Evolutionary conservation across 2,329 filamentous ascomycete species (phyloP), one percentile per base, ranked within the genome.

Genomic region (Cytospora paraplurivora): DNA sequence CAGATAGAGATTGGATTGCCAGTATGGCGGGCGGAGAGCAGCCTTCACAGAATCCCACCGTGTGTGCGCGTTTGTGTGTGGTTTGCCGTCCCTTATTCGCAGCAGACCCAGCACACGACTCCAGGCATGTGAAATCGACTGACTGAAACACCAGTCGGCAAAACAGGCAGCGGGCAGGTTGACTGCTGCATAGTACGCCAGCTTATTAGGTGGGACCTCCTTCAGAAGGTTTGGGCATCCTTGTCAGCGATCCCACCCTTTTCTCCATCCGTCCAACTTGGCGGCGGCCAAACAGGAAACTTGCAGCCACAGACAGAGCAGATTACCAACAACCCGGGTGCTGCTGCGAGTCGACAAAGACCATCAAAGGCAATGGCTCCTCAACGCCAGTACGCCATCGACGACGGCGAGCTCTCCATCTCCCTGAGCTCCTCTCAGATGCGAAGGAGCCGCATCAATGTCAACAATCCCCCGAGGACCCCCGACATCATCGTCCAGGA

Each of bases 351-450:
- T 41, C 47, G 59, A 41, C 59, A 55, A 34, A 56, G 51, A 61
- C 32, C 32, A 38, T 35, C 51, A 50, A 61, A 50, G 37, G 41
- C 55, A 61, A 85, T 85, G 82, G 77, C 80, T 73, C 79, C 81
- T 66, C 76, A 79, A 74, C 80, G 79, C 70, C 90, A 90, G 35
- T 61, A 66, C 44, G 63, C 52, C 49, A 58, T 34, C 76, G 89
- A 93, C 74, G 90, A 93, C 76, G 90, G 92, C 80, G 90, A 93
- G 79, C 87, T 93, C 69, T 90, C 90, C 76, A 90, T 93, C 75
- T 90, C 89, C 71, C 81, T 92, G 68, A 86, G 85, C 63, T 85
- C 85, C 41, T 85, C 86, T 59, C 82, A 87, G 71, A 84, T 87
- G 70, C 85, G 87, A 67, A 85, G 87, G 59, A 75, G 78, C 76